Evolutionary conservation across 345 rosid species (phyloP).

Genomic region (Bretschneidera sinensis): DNA sequence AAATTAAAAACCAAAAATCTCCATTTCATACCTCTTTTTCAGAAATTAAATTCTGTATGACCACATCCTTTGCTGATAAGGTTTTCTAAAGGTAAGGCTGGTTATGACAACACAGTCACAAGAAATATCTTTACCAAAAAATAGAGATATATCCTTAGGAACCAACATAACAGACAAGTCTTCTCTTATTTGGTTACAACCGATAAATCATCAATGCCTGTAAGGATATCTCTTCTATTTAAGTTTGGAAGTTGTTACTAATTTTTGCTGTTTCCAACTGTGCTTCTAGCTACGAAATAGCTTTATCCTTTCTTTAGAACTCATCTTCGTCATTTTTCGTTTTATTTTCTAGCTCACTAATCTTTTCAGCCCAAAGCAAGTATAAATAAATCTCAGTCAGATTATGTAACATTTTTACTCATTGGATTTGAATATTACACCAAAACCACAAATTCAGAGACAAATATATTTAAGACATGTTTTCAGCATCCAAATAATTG

Average conservation of each 20-base stretch:
- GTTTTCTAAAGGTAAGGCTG: slow-evolving; percentile 62
- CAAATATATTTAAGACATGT: slow-evolving; percentile 1
- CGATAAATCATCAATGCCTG: slow-evolving; percentile 6
- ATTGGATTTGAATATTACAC: neutral
- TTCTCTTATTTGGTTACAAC: slow-evolving; percentile 6
- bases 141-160: slow-evolving; percentile 4
- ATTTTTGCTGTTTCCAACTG: slow-evolving; percentile 47
- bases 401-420: no score
- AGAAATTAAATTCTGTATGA: slow-evolving; percentile 50
- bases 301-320: slow-evolving; percentile 44
- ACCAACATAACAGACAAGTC: neutral
- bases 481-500: neutral
- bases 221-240: slow-evolving; percentile 71
- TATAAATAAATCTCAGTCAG: neutral
- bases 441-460: neutral
- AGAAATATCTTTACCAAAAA: slow-evolving; percentile 17
- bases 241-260: slow-evolving; percentile 33
- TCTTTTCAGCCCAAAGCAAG: slow-evolving; percentile 44
- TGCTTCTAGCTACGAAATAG: slow-evolving; percentile 50
- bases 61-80: slow-evolving; percentile 51
- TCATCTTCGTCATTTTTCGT: slow-evolving; percentile 37
- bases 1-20: slow-evolving; percentile 13
- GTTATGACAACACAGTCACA: slow-evolving; percentile 43
- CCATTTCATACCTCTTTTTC: slow-evolving; percentile 60
- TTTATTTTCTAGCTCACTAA: slow-evolving; percentile 49